Evolutionary conservation across 306 rosid genomes (phyloP).

Genomic region (Elaeagnus macrophylla): DNA sequence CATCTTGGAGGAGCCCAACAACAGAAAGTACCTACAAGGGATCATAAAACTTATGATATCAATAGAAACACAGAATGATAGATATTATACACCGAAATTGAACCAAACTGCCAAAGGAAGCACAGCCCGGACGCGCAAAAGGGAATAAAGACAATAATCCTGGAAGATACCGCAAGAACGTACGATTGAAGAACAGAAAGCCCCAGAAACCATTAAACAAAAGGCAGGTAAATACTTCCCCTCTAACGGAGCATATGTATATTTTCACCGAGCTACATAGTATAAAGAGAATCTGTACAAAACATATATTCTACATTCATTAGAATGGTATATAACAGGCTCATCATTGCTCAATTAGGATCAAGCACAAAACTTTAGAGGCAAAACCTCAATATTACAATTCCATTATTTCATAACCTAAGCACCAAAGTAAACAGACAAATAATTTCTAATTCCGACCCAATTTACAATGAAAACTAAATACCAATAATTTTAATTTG

Average conservation of each 20-base stretch:
- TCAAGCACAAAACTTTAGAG: background rate
- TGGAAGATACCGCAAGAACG: too few relatives aligned
- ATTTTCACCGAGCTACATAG: background rate
- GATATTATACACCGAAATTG: too few relatives aligned
- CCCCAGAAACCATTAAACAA: too few relatives aligned
- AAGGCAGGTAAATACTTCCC: too few relatives aligned
- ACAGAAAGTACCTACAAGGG: constrained; percentile 76
- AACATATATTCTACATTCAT: background rate
- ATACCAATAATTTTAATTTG: background rate
- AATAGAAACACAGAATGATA: background rate
- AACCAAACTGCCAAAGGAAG: too few relatives aligned
- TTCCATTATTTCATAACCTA: background rate
- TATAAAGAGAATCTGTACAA: background rate
- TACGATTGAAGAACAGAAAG: too few relatives aligned
- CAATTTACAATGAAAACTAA: background rate
- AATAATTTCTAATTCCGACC: too few relatives aligned
- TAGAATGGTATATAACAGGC: background rate
- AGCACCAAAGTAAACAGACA: background rate
- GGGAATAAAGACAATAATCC: too few relatives aligned
- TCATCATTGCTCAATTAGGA: background rate
- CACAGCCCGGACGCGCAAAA: too few relatives aligned
- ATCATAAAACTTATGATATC: background rate
- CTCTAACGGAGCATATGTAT: too few relatives aligned
- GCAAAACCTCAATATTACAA: background rate
- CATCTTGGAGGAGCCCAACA: constrained; percentile 98